Evolutionary conservation across 768 basidiomycete species (phyloP), one percentile per base, ranked within the genome.

Genomic region (Coprinellus micaceus): DNA sequence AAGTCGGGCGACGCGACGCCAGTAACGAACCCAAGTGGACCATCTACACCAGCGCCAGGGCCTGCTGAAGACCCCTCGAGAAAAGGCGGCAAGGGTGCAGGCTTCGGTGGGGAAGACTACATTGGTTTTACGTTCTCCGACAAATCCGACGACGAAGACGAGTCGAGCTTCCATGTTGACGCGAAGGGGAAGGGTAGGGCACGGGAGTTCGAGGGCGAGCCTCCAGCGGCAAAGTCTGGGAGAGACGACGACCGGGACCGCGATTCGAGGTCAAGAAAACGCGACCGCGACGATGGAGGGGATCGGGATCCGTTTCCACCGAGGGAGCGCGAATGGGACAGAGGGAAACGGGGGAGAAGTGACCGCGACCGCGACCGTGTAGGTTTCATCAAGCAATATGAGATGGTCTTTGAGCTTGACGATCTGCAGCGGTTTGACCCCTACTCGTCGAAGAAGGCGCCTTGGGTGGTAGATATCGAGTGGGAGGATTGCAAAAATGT

Each of bases 401-500:
- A 63, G 60, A 67, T 76, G 49, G 33, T 51, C 19, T 51, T 51
- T 51, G 81, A 81, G 62, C 68, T 69, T 37, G 69, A 75, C 54
- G 83, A 84, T 58, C 79, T 74, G 19, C 80, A 82, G 63, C 72
- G 79, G 29, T 64, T 75, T 49, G 73, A 82, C 46, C 80, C 80
- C 9, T 51, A 51, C 15, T 71, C 80, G 17, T 76, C 77, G 22
- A 81, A 82, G 53, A 82, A 78, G 62, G 78, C 77, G 29, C 87
- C 90, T 15, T 97, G 94, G 95, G 74, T 84, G 10, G 69, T 72
- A 13, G 69, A 79, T 7, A 76, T 94, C 9, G 82, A 92, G 61
- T 89, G 89, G 86, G 80, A 88, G 12, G 66, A 70, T 5, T 90
- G 90, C 68, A 75, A 72, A 50, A 91, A 91, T 66, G 88, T 92